phyloP scores from a whole-genome alignment of 2,329 filamentous ascomycete species.

The Ophiocordyceps camponoti-saundersi region DNA sequence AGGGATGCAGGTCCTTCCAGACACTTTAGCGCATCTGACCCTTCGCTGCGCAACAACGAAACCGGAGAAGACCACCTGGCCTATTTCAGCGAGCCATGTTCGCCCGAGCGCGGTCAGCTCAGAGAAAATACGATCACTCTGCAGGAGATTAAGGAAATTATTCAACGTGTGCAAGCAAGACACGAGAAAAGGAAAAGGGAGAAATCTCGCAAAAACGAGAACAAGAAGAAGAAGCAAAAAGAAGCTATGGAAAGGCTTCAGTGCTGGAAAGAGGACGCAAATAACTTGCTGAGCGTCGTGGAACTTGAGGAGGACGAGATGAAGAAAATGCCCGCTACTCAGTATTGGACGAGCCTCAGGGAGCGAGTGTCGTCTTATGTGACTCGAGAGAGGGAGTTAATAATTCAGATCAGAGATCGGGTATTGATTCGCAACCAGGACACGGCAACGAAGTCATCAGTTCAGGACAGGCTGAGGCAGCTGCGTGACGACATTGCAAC shows the following conservation, averaged over 20 bases:
- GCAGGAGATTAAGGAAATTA: neutral
- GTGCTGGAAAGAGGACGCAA: neutral
- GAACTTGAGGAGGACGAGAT: neutral
- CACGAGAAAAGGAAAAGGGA: neutral
- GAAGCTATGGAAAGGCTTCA: neutral
- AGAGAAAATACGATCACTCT: neutral
- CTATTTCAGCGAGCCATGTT: neutral
- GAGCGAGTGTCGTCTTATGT: neutral
- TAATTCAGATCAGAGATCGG: neutral
- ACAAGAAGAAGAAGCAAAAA: neutral
- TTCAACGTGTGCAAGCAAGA: neutral
- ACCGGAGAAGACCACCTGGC: neutral
- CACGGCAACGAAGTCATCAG: neutral
- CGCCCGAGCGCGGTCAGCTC: neutral
- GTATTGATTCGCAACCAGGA: neutral
- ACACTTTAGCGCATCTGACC: neutral
- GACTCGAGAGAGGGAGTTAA: neutral
- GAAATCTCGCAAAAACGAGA: neutral
- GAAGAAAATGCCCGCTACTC: neutral
- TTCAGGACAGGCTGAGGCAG: neutral
- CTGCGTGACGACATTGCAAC: neutral
- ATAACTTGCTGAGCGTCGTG: neutral
- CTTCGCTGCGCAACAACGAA: neutral
- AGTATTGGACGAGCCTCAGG: neutral
- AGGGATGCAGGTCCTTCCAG: neutral